Conservation (phyloP, 2,329 filamentous ascomycete genomes). For the Dissoconium aciculare region DNA sequence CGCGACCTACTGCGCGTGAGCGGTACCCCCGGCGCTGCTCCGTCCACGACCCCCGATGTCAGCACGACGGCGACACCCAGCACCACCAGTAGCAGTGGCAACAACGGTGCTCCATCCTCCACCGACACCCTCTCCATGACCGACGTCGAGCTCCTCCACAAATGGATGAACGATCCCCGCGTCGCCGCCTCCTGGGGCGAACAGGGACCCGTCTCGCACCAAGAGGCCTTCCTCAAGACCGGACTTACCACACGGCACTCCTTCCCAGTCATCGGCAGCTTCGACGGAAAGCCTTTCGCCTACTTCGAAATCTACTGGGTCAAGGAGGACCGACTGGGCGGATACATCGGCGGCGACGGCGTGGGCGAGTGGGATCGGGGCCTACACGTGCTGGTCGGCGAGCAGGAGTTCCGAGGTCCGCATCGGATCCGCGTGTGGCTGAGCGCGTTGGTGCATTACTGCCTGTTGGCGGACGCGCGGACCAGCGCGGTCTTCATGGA, state of each 20-base stretch:
- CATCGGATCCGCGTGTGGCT: conserved; percentile 67
- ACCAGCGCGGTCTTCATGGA: conserved; percentile 77
- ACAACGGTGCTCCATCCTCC: not conserved
- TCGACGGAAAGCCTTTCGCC: conserved; percentile 89
- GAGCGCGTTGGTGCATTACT: conserved; percentile 74
- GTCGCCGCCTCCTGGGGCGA: conserved; percentile 75
- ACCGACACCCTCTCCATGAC: conserved; percentile 24
- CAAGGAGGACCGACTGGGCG: conserved; percentile 71
- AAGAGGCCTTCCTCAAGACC: conserved; percentile 52
- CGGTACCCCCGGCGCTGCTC: too few relatives aligned
- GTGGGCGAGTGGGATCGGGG: conserved; percentile 80
- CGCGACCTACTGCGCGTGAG: conserved; percentile 11
- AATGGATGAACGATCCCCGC: conserved; percentile 78
- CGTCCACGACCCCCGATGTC: conserved; percentile 3
- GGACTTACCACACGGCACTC: conserved; percentile 56
- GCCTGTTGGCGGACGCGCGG: conserved; percentile 59
- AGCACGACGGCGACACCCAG: not conserved
- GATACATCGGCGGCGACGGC: conserved; percentile 46
- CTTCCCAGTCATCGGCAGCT: conserved; percentile 83
- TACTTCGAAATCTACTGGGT: conserved; percentile 99
- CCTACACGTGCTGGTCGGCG: conserved; percentile 75
- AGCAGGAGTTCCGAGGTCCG: conserved; percentile 77
- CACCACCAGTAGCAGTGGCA: not conserved
- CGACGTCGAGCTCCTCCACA: conserved; percentile 57
- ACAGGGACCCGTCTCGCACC: conserved; percentile 40